A percentile compares a stretch with the other conserved stretches of the same genome.
phyloP scores from a whole-genome alignment of 768 basidiomycete genomes.

The Kwoniella bestiolae region DNA sequence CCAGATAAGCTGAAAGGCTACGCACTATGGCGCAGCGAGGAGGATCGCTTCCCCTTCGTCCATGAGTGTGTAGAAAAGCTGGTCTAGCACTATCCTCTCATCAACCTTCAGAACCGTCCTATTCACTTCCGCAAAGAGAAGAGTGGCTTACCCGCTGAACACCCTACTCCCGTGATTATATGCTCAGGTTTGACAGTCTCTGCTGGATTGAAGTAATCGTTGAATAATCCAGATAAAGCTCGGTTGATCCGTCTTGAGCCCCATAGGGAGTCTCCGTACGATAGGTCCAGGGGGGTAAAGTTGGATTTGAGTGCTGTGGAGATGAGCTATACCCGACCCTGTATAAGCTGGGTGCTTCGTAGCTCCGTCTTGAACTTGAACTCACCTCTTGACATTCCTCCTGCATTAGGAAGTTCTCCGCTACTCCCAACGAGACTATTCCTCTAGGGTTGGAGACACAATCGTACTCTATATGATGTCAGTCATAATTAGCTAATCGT shows the following conservation, averaged over 20 bases:
- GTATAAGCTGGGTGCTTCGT: no score
- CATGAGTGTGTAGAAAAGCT: conserved; percentile 52
- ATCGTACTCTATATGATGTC: conserved; percentile 28
- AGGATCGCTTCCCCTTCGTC: conserved; percentile 53
- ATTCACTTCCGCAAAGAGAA: neutral
- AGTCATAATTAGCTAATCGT: no score
- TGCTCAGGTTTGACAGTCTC: conserved; percentile 39
- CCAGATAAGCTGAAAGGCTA: conserved; percentile 5
- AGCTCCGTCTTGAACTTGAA: no score
- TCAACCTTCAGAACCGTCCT: no score
- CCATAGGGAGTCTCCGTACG: conserved; percentile 55
- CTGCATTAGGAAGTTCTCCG: conserved; percentile 54
- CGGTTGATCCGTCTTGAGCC: conserved; percentile 48
- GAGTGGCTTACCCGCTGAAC: conserved; percentile 38
- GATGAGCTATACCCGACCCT: no score
- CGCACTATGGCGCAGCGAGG: conserved; percentile 49
- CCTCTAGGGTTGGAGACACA: conserved; percentile 50
- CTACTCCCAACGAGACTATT: conserved; percentile 53
- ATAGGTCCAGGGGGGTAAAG: conserved; percentile 40
- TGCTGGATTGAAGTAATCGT: conserved; percentile 40
- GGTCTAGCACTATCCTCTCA: conserved; percentile 43
- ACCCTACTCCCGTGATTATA: conserved; percentile 48
- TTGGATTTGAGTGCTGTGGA: conserved; percentile 37
- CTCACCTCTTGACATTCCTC: conserved; percentile 46
- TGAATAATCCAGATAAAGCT: conserved; percentile 47